A percentile compares a stretch with the other conserved stretches of the same genome.
phyloP scores from a whole-genome alignment of 305 asterid genomes.

The Lippia alba region DNA sequence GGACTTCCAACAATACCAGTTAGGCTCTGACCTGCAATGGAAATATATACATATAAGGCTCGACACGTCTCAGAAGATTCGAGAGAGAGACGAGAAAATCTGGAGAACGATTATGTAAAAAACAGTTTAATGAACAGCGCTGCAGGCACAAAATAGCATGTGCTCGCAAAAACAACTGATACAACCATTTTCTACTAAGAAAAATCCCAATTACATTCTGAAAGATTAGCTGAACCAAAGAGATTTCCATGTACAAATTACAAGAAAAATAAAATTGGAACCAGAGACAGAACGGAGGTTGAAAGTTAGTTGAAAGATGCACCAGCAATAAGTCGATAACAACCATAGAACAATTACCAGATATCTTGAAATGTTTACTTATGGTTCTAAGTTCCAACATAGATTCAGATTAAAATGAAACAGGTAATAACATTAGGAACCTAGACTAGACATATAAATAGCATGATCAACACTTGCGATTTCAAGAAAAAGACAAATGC shows the following conservation, averaged over 20 bases:
- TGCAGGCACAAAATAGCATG: neutral
- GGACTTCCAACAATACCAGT: slow-evolving; percentile 88
- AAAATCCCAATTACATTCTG: neutral
- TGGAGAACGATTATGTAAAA: neutral
- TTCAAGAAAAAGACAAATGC: slow-evolving; percentile 10
- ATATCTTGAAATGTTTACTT: neutral
- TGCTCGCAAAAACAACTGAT: neutral
- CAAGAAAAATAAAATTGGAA: neutral
- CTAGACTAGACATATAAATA: neutral
- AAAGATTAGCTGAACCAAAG: neutral
- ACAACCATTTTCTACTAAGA: neutral
- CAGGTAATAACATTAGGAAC: slow-evolving; percentile 4
- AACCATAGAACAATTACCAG: neutral
- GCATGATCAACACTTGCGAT: neutral
- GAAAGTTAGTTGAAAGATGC: slow-evolving; percentile 1
- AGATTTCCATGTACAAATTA: neutral
- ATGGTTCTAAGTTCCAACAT: neutral
- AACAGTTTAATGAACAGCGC: neutral
- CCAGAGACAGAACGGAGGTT: neutral
- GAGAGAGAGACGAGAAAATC: neutral
- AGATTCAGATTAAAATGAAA: slow-evolving; percentile 1
- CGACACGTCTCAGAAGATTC: neutral
- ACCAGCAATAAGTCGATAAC: neutral
- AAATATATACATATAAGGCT: slow-evolving; percentile 26
- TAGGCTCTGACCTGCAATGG: slow-evolving; percentile 61